A percentile compares a stretch with the other conserved stretches of the same genome.
phyloP scores from a whole-genome alignment of 352 stramenopile genomes.

The Globisporangium megalacanthum region DNA sequence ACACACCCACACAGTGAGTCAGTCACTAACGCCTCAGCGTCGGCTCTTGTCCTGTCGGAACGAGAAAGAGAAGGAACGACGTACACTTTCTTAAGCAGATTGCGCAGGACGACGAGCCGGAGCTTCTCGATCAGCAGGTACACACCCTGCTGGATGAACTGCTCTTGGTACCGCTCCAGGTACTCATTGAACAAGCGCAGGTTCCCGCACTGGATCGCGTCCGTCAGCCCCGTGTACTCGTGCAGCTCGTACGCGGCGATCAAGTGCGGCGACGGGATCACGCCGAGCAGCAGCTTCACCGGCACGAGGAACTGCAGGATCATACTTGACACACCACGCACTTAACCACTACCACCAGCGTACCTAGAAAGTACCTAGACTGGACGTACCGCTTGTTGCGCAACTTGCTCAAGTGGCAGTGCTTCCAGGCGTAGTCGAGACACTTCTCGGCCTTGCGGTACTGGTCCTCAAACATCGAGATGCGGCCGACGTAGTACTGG shows the following conservation, averaged over 20 bases:
- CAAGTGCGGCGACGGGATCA: constrained; percentile 88
- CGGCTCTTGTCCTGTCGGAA: too few relatives aligned
- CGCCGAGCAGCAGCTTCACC: constrained; percentile 91
- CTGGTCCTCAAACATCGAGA: constrained; percentile 97
- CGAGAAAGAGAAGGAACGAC: constrained; percentile 12
- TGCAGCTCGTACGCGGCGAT: constrained; percentile 88
- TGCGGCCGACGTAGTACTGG: constrained; percentile 93
- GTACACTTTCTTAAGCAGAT: constrained; percentile 96
- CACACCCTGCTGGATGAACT: constrained; percentile 90
- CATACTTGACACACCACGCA: constrained; percentile 29
- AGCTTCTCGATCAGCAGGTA: constrained; percentile 97
- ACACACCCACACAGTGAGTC: not conserved
- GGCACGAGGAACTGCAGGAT: constrained; percentile 95
- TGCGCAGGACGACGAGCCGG: constrained; percentile 92
- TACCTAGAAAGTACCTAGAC: not conserved
- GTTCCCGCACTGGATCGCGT: constrained; percentile 90
- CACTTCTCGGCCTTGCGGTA: constrained; percentile 93
- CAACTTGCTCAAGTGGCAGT: constrained; percentile 82
- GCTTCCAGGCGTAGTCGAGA: constrained; percentile 91
- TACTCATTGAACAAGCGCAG: constrained; percentile 91
- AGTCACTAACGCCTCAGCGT: not conserved
- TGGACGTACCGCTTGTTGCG: constrained; percentile 82
- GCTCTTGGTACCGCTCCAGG: constrained; percentile 86
- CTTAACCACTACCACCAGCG: too few relatives aligned
- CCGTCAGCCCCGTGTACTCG: constrained; percentile 85